phyloP scores from a whole-genome alignment of 345 rosid species.

The Balakata baccata region DNA sequence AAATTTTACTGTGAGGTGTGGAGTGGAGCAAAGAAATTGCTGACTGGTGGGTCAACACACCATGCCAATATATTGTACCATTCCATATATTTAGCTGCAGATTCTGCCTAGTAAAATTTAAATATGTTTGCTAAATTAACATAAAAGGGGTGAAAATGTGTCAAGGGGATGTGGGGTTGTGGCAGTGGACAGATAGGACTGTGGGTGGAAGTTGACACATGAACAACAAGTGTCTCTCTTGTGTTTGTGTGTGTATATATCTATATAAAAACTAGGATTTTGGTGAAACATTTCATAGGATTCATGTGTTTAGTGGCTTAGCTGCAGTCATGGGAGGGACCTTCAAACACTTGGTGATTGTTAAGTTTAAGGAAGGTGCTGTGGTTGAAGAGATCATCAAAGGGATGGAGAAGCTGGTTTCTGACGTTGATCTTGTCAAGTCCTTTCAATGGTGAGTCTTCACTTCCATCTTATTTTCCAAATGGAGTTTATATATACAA shows the following conservation, averaged over 20 bases:
- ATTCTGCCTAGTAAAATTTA: conserved; percentile 31
- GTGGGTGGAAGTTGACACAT: conserved; percentile 40
- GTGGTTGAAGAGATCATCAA: conserved; percentile 64
- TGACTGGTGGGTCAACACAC: conserved; percentile 31
- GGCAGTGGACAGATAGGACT: conserved; percentile 28
- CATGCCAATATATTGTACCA: conserved; percentile 16
- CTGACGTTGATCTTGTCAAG: conserved; percentile 71
- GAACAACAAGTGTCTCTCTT: conserved; percentile 6
- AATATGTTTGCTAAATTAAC: too few relatives aligned
- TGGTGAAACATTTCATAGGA: not conserved
- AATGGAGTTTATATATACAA: too few relatives aligned
- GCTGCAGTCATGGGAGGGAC: conserved; percentile 42
- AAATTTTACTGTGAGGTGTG: conserved; percentile 21
- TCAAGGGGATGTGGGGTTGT: not conserved
- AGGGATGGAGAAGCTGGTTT: conserved; percentile 78
- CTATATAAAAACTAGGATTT: conserved; percentile 21
- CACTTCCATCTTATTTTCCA: not conserved
- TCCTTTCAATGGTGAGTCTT: conserved; percentile 71
- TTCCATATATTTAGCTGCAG: conserved; percentile 29
- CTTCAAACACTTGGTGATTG: conserved; percentile 83
- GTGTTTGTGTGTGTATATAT: not conserved
- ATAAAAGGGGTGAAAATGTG: conserved; percentile 23
- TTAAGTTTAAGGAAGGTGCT: conserved; percentile 75
- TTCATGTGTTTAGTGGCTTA: not conserved
- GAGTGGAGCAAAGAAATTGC: conserved; percentile 17